These are phyloP conservation scores for Botryotinia globosa DNA, from an alignment of 2,329 filamentous ascomycete species.

Conservation along the genomic window DNA sequence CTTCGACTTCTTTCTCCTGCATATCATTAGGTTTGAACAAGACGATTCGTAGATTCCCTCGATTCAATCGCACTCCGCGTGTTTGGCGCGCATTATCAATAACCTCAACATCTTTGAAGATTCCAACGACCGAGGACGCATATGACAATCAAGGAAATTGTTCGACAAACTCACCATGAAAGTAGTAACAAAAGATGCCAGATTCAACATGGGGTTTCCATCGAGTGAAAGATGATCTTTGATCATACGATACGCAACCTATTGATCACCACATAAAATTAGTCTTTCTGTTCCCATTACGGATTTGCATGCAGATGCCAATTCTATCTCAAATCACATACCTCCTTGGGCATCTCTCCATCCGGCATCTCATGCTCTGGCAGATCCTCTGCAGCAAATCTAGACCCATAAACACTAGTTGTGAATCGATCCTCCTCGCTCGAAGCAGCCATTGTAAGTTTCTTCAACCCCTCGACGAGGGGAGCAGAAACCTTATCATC, in stretches of 20 bases:
- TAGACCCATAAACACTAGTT: conserved; percentile 72
- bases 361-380: conserved; percentile 86
- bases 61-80: not conserved
- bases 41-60: not conserved
- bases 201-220: conserved; percentile 81
- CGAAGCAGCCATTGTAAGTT: conserved; percentile 43
- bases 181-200: conserved; percentile 92
- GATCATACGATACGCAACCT: conserved; percentile 95
- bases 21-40: not conserved
- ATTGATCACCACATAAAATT: not conserved
- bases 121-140: not conserved
- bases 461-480: conserved; percentile 45
- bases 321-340: conserved; percentile 39
- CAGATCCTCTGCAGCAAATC: conserved; percentile 76
- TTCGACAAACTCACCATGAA: conserved; percentile 68
- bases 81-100: not conserved
- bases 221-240: conserved; percentile 91
- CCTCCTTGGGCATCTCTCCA: conserved; percentile 81
- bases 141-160: not conserved
- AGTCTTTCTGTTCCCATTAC: not conserved
- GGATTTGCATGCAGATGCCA: not conserved
- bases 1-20: conserved; percentile 89
- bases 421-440: conserved; percentile 32
- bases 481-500: conserved; percentile 26
- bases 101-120: not conserved